These are phyloP conservation scores for Rubia peregrina DNA, from an alignment of 305 asterid species.

Conservation along the genomic window DNA sequence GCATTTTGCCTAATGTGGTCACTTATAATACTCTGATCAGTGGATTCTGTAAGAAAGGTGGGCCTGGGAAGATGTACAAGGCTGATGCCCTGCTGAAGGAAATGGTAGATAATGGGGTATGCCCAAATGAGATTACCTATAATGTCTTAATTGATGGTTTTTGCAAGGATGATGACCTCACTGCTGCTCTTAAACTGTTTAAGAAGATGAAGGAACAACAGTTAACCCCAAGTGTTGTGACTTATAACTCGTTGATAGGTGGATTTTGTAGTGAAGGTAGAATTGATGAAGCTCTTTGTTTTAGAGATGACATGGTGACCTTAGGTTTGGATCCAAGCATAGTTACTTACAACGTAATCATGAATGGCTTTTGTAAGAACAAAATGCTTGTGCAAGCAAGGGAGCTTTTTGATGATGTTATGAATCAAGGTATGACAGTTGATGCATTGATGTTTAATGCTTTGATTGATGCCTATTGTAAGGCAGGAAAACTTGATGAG, in stretches of 20 bases:
- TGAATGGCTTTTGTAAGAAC: conserved; percentile 56
- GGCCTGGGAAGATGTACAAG: conserved; percentile 59
- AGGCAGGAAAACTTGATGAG: conserved; percentile 50
- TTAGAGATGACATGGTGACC: conserved; percentile 54
- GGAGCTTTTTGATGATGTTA: conserved; percentile 46
- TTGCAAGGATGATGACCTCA: conserved; percentile 63
- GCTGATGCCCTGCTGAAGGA: conserved; percentile 59
- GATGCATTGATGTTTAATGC: conserved; percentile 54
- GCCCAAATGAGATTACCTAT: conserved; percentile 55
- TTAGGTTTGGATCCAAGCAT: conserved; percentile 53
- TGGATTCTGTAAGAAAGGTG: conserved; percentile 74
- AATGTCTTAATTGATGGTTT: conserved; percentile 66
- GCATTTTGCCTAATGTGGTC: conserved; percentile 52
- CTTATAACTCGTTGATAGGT: conserved; percentile 59
- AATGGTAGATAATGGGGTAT: conserved; percentile 54
- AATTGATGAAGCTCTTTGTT: conserved; percentile 45
- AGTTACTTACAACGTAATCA: conserved; percentile 53
- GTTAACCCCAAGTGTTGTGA: conserved; percentile 40
- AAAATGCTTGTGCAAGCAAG: conserved; percentile 53
- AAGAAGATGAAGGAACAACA: conserved; percentile 56
- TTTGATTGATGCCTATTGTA: conserved; percentile 61
- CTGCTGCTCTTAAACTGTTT: conserved; percentile 45
- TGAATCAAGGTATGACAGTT: conserved; percentile 36
- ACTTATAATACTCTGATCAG: conserved; percentile 64
- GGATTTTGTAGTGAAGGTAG: conserved; percentile 55